phyloP scores from a whole-genome alignment of 2,329 filamentous ascomycete species.

The Trichoderma lentiforme region DNA sequence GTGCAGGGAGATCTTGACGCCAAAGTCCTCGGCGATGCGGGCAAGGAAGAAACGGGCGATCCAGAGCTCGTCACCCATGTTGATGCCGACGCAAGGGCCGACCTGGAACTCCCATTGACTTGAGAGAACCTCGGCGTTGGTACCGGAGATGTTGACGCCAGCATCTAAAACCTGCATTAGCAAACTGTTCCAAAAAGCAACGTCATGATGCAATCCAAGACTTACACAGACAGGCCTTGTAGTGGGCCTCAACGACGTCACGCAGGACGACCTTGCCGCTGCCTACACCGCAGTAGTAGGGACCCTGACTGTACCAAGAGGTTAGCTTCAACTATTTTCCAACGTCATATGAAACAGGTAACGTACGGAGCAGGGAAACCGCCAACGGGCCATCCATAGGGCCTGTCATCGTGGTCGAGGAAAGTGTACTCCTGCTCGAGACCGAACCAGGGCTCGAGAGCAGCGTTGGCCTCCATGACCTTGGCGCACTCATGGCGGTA shows the following conservation, averaged over 20 bases:
- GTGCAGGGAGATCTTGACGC: conserved; percentile 89
- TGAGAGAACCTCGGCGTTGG: conserved; percentile 98
- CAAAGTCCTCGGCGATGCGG: conserved; percentile 94
- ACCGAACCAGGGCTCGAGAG: conserved; percentile 92
- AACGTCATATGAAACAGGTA: background rate
- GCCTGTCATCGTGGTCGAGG: conserved; percentile 77
- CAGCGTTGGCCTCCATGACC: conserved; percentile 82
- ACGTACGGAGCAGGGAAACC: conserved; percentile 74
- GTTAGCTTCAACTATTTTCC: conserved; percentile 21
- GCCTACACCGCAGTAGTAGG: conserved; percentile 80
- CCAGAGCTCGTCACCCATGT: conserved; percentile 97
- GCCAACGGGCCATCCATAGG: conserved; percentile 69
- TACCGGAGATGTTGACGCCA: conserved; percentile 90
- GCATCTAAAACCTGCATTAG: conserved; percentile 46
- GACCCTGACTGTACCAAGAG: conserved; percentile 30
- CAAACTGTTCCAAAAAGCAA: background rate
- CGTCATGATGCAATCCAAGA: conserved; percentile 1
- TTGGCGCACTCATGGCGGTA: conserved; percentile 87
- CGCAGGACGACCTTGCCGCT: conserved; percentile 96
- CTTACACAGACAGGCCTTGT: conserved; percentile 64
- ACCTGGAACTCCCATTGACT: conserved; percentile 99
- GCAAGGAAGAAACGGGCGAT: conserved; percentile 75
- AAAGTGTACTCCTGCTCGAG: conserved; percentile 92
- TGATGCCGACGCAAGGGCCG: conserved; percentile 82
- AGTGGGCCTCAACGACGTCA: conserved; percentile 80